Evolutionary conservation across 768 basidiomycete species (phyloP), one percentile per base, ranked within the genome.

Genomic region (Gymnopilus junonius): DNA sequence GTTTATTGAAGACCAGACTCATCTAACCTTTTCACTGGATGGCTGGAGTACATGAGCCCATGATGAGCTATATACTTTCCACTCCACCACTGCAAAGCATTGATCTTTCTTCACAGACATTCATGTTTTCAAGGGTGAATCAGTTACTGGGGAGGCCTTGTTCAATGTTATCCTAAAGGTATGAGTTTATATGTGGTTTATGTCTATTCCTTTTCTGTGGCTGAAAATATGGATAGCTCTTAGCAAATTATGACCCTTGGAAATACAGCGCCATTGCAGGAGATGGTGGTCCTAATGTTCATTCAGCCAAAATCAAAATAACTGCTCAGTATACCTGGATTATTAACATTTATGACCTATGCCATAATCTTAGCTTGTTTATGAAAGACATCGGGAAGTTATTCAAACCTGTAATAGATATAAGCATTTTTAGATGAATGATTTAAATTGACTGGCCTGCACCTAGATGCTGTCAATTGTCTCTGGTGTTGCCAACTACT

Each of bases 11-110:
- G 48, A 54, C 8, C 56, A 63, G n/a, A 4, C 32, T 12, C 69
- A 73, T 46, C 66, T 73, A n/a, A 71, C 71, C 3, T 20, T 70
- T 0, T 71, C 69, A 0, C 55, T 71, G 29, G 69, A 73, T 46
- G 70, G 71, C 1, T 73, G 71, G 71, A 69, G 65, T 37, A 65
- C 65, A 0, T 59, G 56, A 11, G 56, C 64, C 0, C 25, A 65
- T 3, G 71, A 75, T 35, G 72, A 75, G 42, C 51, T 75, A 7
- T 75, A 75, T 57, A 75, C 74, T 17, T 65, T 75, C 21, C 74
- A 75, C 54, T 67, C 66, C 1, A 75, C 72, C 1, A 68, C 69
- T 3, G 67, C 70, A 17, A 65, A 59, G 12, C 66, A 69, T 1
- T 62, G 69, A 0, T 73, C 72, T 15, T 69, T 73, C 48, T 65